These are phyloP conservation scores for Erythrobasidium hasegawianum DNA, from an alignment of 1,284 basidiomycete species.

Conservation along the genomic window DNA sequence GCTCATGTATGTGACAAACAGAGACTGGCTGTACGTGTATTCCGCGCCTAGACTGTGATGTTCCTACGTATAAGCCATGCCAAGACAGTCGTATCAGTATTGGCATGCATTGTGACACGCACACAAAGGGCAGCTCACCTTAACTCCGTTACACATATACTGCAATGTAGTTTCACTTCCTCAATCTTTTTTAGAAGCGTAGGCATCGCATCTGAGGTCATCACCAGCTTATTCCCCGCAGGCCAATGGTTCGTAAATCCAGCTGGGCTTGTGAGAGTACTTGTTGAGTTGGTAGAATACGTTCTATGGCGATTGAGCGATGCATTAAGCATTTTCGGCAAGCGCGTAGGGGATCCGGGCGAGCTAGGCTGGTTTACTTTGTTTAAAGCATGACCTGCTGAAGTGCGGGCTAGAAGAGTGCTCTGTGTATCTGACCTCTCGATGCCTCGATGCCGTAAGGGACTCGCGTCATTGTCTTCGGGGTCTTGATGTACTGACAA, in stretches of 20 bases:
- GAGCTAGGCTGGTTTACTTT: not conserved
- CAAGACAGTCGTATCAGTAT: not conserved
- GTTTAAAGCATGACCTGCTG: not conserved
- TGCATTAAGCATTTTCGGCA: not conserved
- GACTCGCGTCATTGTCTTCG: not conserved
- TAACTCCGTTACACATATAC: constrained; percentile 37
- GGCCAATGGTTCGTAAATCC: not conserved
- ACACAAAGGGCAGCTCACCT: no score
- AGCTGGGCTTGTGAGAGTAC: not conserved
- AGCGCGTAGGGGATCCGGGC: not conserved
- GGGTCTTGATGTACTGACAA: not conserved
- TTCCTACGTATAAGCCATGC: constrained; percentile 7
- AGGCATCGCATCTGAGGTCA: constrained; percentile 44
- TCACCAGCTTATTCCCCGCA: constrained; percentile 30
- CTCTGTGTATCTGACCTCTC: not conserved
- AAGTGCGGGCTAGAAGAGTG: not conserved
- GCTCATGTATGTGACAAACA: no score
- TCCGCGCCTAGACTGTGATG: not conserved
- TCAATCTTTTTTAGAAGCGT: constrained; percentile 38
- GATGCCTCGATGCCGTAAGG: not conserved
- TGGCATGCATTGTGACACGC: no score
- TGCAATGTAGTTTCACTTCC: constrained; percentile 40
- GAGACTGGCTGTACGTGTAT: no score
- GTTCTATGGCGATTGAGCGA: not conserved
- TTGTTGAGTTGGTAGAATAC: constrained; percentile 12